These are phyloP conservation scores for Zangia roseola DNA, from an alignment of 768 basidiomycete genomes.

Conservation along the genomic window DNA sequence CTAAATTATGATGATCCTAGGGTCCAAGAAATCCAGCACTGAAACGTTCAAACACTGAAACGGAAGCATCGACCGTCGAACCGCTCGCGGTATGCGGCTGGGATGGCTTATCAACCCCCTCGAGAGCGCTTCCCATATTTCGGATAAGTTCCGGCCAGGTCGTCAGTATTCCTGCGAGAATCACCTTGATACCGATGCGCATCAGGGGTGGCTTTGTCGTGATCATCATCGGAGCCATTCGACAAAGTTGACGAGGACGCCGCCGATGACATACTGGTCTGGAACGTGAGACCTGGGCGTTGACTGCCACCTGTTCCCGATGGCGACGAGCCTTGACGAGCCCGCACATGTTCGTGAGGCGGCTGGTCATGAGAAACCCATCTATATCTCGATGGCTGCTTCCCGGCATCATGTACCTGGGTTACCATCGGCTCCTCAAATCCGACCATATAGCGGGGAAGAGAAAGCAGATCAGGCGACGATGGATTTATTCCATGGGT, in stretches of 20 bases:
- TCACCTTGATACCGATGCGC: conserved; percentile 33
- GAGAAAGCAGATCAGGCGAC: conserved; percentile 15
- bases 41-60: no score
- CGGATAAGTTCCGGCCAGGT: conserved; percentile 15
- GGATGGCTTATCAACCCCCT: background rate
- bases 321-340: conserved; percentile 13
- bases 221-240: conserved; percentile 29
- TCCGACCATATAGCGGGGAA: conserved; percentile 37
- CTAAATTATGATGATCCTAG: conserved; percentile 15
- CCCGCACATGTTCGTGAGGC: conserved; percentile 29
- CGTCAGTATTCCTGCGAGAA: conserved; percentile 9
- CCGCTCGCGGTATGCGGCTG: background rate
- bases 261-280: conserved; percentile 37
- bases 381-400: conserved; percentile 34
- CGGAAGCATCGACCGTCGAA: background rate
- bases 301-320: conserved; percentile 15
- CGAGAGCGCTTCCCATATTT: background rate
- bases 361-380: conserved; percentile 43
- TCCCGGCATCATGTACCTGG: conserved; percentile 40
- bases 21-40: conserved; percentile 11
- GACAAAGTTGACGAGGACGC: conserved; percentile 35
- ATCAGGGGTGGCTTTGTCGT: conserved; percentile 34
- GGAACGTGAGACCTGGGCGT: conserved; percentile 33
- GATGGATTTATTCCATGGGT: conserved; percentile 59
- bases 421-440: conserved; percentile 48